A percentile compares a stretch with the other conserved stretches of the same genome.
Evolutionary conservation across 306 rosid genomes (phyloP).

Genomic region (Trifolium pratense): DNA sequence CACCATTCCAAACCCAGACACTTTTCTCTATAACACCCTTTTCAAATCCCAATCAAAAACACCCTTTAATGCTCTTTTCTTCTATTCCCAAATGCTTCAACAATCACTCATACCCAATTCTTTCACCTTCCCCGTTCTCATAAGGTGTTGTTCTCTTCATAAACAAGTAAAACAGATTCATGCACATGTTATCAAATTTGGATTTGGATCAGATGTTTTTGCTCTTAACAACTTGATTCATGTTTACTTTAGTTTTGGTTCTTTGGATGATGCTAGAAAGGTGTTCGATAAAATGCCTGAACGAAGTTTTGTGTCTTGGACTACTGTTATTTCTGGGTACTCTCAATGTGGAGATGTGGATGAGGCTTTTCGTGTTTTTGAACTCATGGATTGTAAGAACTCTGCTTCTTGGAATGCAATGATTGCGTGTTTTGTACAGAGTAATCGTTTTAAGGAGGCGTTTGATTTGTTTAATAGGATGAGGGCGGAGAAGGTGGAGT

Average conservation of each 20-base stretch:
- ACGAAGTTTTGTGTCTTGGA: not conserved
- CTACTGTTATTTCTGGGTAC: not conserved
- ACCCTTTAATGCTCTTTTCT: not conserved
- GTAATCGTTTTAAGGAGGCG: not conserved
- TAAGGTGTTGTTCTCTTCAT: not conserved
- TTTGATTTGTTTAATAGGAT: not conserved
- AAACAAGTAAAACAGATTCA: not conserved
- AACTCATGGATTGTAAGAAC: not conserved
- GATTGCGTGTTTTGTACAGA: not conserved
- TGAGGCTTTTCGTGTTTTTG: slow-evolving; percentile 7
- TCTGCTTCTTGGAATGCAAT: not conserved
- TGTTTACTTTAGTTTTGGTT: not conserved
- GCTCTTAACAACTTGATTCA: not conserved
- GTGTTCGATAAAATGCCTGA: slow-evolving; percentile 6
- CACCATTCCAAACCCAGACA: not conserved
- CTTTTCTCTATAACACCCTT: slow-evolving; percentile 4
- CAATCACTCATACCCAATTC: not conserved
- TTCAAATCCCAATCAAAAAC: not conserved
- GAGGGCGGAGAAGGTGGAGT: not conserved
- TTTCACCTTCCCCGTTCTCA: not conserved
- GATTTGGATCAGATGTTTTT: not conserved
- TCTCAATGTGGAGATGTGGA: not conserved
- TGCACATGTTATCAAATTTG: not conserved
- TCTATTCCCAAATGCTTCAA: slow-evolving; percentile 1
- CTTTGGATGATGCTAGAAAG: not conserved